A percentile compares a stretch with the other conserved stretches of the same genome.
These are phyloP conservation scores for Cydonia oblonga DNA, from an alignment of 331 rosid species.

Conservation along the genomic window DNA sequence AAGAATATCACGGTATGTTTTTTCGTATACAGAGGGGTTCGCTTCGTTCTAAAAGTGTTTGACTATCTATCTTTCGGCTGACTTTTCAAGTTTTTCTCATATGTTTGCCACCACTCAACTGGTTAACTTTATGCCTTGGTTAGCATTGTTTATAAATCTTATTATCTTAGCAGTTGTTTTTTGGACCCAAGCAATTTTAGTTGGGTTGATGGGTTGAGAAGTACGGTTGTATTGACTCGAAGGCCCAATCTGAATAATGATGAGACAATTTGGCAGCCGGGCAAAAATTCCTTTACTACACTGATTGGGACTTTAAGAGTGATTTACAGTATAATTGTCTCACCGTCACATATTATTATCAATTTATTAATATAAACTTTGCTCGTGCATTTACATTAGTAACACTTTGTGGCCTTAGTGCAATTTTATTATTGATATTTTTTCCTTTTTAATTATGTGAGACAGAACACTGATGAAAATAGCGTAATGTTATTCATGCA, in stretches of 20 bases:
- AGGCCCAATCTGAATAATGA: neutral
- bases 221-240: neutral
- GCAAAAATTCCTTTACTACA: neutral
- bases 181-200: neutral
- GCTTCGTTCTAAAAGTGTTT: neutral
- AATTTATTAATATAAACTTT: no score
- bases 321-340: neutral
- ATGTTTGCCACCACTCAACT: neutral
- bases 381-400: neutral
- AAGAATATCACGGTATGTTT: neutral
- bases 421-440: neutral
- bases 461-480: neutral
- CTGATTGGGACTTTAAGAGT: no score
- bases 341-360: no score
- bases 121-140: no score
- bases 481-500: no score
- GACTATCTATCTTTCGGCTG: neutral
- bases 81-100: neutral
- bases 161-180: neutral
- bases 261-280: neutral
- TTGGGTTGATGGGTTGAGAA: no score
- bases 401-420: neutral
- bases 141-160: no score
- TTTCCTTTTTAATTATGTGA: neutral
- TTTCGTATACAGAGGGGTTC: no score